Base-by-base conservation (phyloP, 306 rosid species). In the Citrullus colocynthis region DNA sequence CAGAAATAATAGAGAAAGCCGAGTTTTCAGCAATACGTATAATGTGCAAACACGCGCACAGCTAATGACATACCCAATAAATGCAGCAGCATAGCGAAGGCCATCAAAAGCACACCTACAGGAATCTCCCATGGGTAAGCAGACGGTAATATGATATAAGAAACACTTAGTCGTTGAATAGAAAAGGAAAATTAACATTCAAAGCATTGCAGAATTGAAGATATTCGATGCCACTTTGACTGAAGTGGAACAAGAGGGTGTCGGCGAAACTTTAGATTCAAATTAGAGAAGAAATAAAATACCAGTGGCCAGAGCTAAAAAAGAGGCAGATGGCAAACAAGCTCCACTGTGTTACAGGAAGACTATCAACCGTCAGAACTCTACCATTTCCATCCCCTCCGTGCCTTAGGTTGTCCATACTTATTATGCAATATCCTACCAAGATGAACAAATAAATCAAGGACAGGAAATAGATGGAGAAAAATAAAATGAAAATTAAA, bases 81-180 rank as follows among this genome's bases (percentile, higher is more conserved):
- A 92, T 67, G 97, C 98, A 85, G 98, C 98, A 64, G 91, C 93
- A 78, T 95, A 95, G 69, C 91, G 96, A 72, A 95, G 96, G 79
- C 98, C 98, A 81, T 95, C 98, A 82, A 95, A 95, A 66, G 98
- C 98, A 82, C 98, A 95, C 98, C 98, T 95, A 86, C 78, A 79
- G 82, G 66, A 73, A 74, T 77, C 45, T 39, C n/a, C 18, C 42
- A 60, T 45, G 41, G 14, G 36, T 51, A 71, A 71, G 76, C 41
- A 48, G 76, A 48, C 39, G 21, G 76, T 71, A 15, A 45, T 71
- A 12, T 18, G 5, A 39, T 66, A 24, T 45, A 41, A 66, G 54
- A 66, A 66, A 41, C 15, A 66, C 18, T 9, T 18, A 66, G 74
- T 30, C 2, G 4, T 34, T 34, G 71, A 41, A 42, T 59, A 10